Evolutionary conservation across 768 basidiomycete species (phyloP).

Genomic region (Podaxis carcinomalis): DNA sequence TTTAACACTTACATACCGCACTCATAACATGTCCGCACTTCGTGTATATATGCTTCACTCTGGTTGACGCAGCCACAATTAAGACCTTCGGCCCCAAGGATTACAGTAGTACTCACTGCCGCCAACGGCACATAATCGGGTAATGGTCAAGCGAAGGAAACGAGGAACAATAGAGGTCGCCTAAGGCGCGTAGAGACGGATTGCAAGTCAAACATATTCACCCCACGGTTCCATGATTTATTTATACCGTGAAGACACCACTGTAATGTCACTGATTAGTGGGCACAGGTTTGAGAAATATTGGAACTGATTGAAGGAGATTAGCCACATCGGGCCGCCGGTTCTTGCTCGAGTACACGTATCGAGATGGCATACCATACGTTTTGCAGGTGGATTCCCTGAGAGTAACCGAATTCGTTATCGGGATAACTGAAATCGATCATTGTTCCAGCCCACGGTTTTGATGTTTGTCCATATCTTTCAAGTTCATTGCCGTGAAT

Average conservation of each 20-base stretch:
- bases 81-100: not conserved
- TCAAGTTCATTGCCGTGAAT: not conserved
- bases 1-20: constrained; percentile 1
- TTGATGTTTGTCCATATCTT: not conserved
- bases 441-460: not conserved
- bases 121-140: constrained; percentile 62
- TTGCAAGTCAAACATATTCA: constrained; percentile 7
- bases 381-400: not conserved
- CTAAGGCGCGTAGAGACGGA: constrained; percentile 10
- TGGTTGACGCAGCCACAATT: constrained; percentile 20
- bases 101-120: constrained; percentile 47
- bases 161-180: constrained; percentile 15
- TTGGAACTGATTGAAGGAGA: constrained; percentile 5
- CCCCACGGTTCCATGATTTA: constrained; percentile 5
- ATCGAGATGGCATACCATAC: constrained; percentile 10
- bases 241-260: constrained; percentile 3
- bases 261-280: not conserved
- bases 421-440: not conserved
- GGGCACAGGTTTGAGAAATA: not conserved
- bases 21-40: constrained; percentile 50
- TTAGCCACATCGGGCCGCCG: constrained; percentile 1
- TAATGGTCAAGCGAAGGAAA: constrained; percentile 16
- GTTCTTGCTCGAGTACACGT: not conserved
- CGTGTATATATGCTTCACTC: constrained; percentile 62
- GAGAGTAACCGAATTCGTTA: not conserved